Evolutionary conservation across 129 eudicot species (phyloP).

Genomic region (Kitagawia praeruptora): DNA sequence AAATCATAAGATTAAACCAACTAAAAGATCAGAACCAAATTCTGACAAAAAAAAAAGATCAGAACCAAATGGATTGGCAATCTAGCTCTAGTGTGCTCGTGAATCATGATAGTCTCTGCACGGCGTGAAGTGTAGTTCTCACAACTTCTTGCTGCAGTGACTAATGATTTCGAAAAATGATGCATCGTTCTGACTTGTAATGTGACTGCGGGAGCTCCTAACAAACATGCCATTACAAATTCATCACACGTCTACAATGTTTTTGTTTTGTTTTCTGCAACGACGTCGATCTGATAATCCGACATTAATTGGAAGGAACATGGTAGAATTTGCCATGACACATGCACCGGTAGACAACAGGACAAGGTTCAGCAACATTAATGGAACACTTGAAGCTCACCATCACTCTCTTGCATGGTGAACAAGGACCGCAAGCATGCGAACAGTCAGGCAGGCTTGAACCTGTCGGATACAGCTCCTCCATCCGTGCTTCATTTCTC

Average conservation of each 20-base stretch:
- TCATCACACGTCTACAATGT: neutral
- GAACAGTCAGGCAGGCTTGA: slow-evolving; percentile 84
- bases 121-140: neutral
- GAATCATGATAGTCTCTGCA: neutral
- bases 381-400: slow-evolving; percentile 52
- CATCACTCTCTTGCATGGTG: slow-evolving; percentile 81
- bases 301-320: slow-evolving; percentile 54
- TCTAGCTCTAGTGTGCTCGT: too few species aligned
- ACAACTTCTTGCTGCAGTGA: neutral
- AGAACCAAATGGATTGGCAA: neutral
- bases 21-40: neutral
- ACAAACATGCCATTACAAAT: neutral
- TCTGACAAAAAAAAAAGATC: neutral
- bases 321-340: slow-evolving; percentile 79
- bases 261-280: neutral
- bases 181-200: neutral
- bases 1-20: neutral
- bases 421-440: slow-evolving; percentile 83
- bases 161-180: neutral
- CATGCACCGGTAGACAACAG: slow-evolving; percentile 65
- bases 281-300: neutral
- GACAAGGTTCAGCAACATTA: slow-evolving; percentile 58
- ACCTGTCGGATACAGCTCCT: slow-evolving; percentile 60
- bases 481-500: slow-evolving; percentile 35
- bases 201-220: neutral